Percentiles rank a stretch among this genome's conserved stretches.
phyloP scores from a whole-genome alignment of 2,329 filamentous ascomycete species.

The Neurospora sp. region DNA sequence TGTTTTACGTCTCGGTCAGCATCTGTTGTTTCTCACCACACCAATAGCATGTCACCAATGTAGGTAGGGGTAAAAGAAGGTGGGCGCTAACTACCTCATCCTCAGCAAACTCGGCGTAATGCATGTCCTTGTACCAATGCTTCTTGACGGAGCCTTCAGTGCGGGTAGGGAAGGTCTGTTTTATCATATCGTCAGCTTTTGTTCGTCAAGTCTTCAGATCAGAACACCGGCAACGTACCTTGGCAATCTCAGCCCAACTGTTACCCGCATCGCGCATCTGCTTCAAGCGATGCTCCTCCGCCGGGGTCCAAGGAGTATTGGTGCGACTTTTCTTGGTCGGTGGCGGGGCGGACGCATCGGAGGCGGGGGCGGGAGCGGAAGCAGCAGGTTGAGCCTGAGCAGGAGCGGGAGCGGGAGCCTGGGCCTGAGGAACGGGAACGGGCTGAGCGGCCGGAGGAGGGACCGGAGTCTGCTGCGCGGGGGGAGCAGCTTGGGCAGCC shows the following conservation, averaged over 20 bases:
- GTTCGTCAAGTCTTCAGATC: background rate
- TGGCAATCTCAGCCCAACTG: conserved; percentile 97
- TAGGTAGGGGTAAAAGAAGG: conserved; percentile 3
- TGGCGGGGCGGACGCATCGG: conserved; percentile 33
- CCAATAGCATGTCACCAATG: background rate
- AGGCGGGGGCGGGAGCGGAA: conserved; percentile 23
- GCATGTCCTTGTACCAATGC: conserved; percentile 99
- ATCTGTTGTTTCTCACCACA: background rate
- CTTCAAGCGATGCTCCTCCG: conserved; percentile 86
- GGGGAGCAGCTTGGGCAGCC: conserved; percentile 14
- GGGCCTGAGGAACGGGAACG: conserved; percentile 12
- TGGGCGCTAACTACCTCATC: conserved; percentile 62
- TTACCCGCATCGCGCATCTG: conserved; percentile 87
- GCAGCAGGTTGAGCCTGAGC: conserved; percentile 22
- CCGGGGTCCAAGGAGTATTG: conserved; percentile 97
- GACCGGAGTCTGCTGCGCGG: conserved; percentile 20
- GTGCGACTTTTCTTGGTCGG: conserved; percentile 86
- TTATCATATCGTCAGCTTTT: conserved; percentile 11
- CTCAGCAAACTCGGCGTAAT: conserved; percentile 96
- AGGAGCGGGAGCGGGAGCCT: conserved; percentile 23
- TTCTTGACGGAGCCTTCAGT: conserved; percentile 99
- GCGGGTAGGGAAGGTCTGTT: conserved; percentile 76
- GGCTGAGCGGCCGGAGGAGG: conserved; percentile 20
- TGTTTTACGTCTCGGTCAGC: conserved; percentile 26
- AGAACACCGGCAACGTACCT: conserved; percentile 44